phyloP scores from a whole-genome alignment of 345 rosid species.

The Melaleuca quinquenervia region DNA sequence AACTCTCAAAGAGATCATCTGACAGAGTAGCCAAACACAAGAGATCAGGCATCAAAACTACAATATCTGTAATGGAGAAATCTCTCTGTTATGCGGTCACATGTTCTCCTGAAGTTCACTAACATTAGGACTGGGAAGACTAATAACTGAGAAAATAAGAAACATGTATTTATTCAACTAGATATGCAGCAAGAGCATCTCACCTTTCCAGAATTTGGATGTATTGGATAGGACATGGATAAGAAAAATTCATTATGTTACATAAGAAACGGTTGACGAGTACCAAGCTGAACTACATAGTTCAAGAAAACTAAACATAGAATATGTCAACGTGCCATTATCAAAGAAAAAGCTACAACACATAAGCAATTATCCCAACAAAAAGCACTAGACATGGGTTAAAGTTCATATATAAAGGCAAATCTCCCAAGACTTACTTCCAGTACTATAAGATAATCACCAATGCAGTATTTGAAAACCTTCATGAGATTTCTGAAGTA shows the following conservation, averaged over 20 bases:
- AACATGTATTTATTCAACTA: not conserved
- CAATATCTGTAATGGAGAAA: not conserved
- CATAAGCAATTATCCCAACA: not conserved
- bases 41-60: not conserved
- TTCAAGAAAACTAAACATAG: not conserved
- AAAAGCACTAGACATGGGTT: not conserved
- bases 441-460: not conserved
- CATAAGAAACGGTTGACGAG: not conserved
- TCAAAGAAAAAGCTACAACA: not conserved
- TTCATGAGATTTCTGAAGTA: not conserved
- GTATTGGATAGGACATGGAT: not conserved
- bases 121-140: not conserved
- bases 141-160: not conserved
- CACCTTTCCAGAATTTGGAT: not conserved
- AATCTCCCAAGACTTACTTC: not conserved
- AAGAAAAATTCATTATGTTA: not conserved
- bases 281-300: not conserved
- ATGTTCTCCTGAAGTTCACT: not conserved
- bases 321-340: not conserved
- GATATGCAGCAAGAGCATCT: not conserved
- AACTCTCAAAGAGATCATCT: not conserved
- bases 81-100: not conserved
- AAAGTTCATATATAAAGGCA: not conserved
- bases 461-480: not conserved
- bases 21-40: not conserved